Percentiles rank a stretch among this genome's conserved stretches.
Evolutionary conservation across 129 eudicot genomes (phyloP).

Genomic region (Helianthus tuberosus): DNA sequence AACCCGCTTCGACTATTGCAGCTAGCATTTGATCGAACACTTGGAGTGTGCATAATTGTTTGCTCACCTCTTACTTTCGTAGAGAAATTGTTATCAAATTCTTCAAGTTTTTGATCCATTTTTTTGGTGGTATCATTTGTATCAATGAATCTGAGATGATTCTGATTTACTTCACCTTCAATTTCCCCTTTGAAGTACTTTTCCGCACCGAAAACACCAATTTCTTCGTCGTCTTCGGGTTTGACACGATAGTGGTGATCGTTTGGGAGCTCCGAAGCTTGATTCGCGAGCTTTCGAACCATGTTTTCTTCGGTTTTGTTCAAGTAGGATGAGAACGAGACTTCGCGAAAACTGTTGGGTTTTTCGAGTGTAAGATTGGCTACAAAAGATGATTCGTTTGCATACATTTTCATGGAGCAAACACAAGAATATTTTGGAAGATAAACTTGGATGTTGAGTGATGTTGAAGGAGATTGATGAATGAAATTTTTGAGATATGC

Average conservation of each 20-base stretch:
- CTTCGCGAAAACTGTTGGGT: constrained; percentile 44
- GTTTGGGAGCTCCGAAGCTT: constrained; percentile 21
- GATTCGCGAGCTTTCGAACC: constrained; percentile 22
- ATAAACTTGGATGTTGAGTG: background rate
- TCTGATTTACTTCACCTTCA: constrained; percentile 27
- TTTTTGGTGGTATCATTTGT: background rate
- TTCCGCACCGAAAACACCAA: constrained; percentile 79
- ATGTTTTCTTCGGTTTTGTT: constrained; percentile 48
- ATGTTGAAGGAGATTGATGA: constrained; percentile 17
- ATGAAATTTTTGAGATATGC: constrained; percentile 12
- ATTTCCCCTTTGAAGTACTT: constrained; percentile 77
- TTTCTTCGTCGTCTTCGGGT: constrained; percentile 57
- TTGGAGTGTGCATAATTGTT: constrained; percentile 41
- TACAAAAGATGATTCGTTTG: constrained; percentile 35
- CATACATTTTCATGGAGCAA: constrained; percentile 32
- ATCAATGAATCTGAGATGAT: constrained; percentile 5
- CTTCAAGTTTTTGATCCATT: background rate
- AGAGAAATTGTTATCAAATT: background rate
- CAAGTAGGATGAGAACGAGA: constrained; percentile 73
- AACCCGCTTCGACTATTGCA: constrained; percentile 65
- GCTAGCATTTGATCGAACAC: constrained; percentile 69
- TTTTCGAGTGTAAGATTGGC: constrained; percentile 43
- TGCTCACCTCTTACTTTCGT: constrained; percentile 16
- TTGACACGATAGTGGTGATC: constrained; percentile 33
- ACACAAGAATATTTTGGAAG: constrained; percentile 4